These are phyloP conservation scores for Candida adriatica DNA, from an alignment of 805 yeast species.

Conservation along the genomic window DNA sequence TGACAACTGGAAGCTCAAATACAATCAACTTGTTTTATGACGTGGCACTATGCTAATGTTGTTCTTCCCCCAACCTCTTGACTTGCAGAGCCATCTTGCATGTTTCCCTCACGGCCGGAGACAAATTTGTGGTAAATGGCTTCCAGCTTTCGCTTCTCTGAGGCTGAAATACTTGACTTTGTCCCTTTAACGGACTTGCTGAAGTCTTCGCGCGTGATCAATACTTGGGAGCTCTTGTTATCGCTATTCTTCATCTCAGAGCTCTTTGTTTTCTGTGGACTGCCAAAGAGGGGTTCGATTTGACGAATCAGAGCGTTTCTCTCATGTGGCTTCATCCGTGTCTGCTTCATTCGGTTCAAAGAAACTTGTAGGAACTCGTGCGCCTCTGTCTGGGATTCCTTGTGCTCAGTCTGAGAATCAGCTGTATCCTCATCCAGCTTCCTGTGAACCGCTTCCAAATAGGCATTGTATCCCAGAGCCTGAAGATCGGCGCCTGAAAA, in stretches of 20 bases:
- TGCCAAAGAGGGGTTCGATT: constrained; percentile 32
- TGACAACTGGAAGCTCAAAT: too few relatives aligned
- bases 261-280: constrained; percentile 5
- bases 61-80: constrained; percentile 14
- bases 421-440: constrained; percentile 45
- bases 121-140: constrained; percentile 66
- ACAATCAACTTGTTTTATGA: not conserved
- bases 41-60: constrained; percentile 6
- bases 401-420: constrained; percentile 18
- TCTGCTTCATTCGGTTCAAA: constrained; percentile 11
- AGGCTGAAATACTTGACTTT: constrained; percentile 78
- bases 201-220: constrained; percentile 49
- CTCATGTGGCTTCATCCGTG: constrained; percentile 31
- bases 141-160: constrained; percentile 58
- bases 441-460: constrained; percentile 75
- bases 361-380: constrained; percentile 40
- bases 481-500: constrained; percentile 95
- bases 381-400: constrained; percentile 8
- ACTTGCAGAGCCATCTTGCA: constrained; percentile 81
- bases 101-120: constrained; percentile 72
- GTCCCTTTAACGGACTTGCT: constrained; percentile 62
- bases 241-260: not conserved
- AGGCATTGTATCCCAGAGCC: constrained; percentile 87
- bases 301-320: constrained; percentile 35
- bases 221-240: constrained; percentile 28